phyloP scores from a whole-genome alignment of 179 eudicot species.

The Actinidia chinensis region DNA sequence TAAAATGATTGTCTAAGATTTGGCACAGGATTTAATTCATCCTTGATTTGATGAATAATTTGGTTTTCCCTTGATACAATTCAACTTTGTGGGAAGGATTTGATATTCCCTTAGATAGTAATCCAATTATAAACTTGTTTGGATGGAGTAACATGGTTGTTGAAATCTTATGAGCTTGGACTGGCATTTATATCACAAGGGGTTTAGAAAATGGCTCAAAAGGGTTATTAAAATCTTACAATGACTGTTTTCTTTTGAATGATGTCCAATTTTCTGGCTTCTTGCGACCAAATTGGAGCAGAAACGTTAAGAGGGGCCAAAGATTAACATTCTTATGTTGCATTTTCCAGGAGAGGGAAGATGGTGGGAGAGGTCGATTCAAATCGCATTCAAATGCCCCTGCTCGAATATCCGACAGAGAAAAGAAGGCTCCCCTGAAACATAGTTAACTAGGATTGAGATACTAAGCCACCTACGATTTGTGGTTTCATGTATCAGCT shows the following conservation, averaged over 20 bases:
- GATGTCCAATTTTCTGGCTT: neutral
- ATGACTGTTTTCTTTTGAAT: neutral
- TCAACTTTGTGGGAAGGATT: no score
- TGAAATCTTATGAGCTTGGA: neutral
- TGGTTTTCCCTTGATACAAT: no score
- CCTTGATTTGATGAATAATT: no score
- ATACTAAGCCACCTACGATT: constrained; percentile 1
- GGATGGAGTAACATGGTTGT: neutral
- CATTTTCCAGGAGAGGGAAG: constrained; percentile 71
- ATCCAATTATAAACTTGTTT: constrained; percentile 1
- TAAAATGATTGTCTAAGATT: no score
- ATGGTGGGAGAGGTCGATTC: constrained; percentile 88
- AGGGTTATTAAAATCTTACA: neutral
- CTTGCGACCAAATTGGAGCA: neutral
- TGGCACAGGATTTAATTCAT: no score
- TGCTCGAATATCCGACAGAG: constrained; percentile 84
- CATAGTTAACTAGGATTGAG: constrained; percentile 6
- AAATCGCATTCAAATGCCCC: constrained; percentile 84
- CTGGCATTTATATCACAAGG: neutral
- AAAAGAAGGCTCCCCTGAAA: constrained; percentile 92
- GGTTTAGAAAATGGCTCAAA: neutral
- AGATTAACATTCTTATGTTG: constrained; percentile 10
- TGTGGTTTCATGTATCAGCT: constrained; percentile 5
- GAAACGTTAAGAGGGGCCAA: no score
- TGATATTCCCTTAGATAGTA: no score